These are phyloP conservation scores for Xylariaceae sp. DNA, from an alignment of 2,329 filamentous ascomycete genomes.

Conservation along the genomic window DNA sequence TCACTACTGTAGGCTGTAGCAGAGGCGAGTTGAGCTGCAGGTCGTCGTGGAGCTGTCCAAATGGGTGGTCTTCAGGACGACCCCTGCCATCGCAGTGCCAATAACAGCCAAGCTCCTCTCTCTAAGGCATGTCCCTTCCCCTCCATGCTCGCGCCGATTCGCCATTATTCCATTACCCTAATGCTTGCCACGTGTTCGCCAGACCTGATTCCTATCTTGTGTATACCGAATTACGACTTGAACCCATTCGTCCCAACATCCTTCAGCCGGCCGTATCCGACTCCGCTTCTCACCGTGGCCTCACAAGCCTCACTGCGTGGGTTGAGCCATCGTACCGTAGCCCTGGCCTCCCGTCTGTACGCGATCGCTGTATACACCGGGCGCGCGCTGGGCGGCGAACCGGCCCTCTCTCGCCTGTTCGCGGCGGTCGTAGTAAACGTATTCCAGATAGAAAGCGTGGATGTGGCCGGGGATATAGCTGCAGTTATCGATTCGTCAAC, in stretches of 20 bases:
- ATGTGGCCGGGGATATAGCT: slow-evolving; percentile 75
- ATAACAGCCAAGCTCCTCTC: no score
- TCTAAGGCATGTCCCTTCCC: no score
- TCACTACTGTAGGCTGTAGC: neutral
- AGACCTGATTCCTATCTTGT: no score
- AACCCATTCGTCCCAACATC: no score
- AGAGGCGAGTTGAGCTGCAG: slow-evolving; percentile 14
- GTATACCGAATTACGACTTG: no score
- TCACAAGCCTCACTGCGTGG: slow-evolving; percentile 11
- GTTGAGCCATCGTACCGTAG: slow-evolving; percentile 48
- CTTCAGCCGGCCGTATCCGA: no score
- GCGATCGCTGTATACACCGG: slow-evolving; percentile 67
- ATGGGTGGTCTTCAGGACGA: slow-evolving; percentile 9
- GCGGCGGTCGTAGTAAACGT: slow-evolving; percentile 73
- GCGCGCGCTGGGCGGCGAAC: slow-evolving; percentile 50
- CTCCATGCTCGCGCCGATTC: no score
- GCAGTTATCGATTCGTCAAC: slow-evolving; percentile 4
- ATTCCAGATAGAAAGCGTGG: slow-evolving; percentile 78
- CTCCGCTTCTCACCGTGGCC: neutral
- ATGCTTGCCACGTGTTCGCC: no score
- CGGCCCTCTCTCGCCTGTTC: slow-evolving; percentile 58
- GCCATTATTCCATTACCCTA: no score
- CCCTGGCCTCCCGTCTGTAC: slow-evolving; percentile 70
- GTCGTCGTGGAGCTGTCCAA: slow-evolving; percentile 25
- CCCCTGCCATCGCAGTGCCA: neutral